Percentiles rank a stretch among this genome's conserved stretches.
Evolutionary conservation across 192 early-diverging fungal genomes (phyloP).

Genomic region (Coemansia sp.): DNA sequence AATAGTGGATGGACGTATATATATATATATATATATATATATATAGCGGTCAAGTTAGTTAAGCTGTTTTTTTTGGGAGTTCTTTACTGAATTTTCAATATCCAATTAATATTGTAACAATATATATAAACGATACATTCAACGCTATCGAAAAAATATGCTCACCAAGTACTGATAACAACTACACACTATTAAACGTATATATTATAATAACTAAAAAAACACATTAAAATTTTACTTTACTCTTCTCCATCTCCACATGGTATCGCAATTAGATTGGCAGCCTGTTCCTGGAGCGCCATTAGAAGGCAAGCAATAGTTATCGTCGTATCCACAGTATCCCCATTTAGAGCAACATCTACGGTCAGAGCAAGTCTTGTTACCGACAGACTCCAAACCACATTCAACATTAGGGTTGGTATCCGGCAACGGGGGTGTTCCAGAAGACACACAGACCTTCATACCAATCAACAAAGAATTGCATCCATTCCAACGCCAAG

Average conservation of each 20-base stretch:
- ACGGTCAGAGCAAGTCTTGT: constrained; percentile 1
- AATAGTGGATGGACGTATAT: too few species aligned
- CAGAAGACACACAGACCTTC: constrained; percentile 8
- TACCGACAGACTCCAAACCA: constrained; percentile 6
- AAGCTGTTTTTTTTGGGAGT: too few species aligned
- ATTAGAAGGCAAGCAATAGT: constrained; percentile 4
- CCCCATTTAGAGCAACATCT: constrained; percentile 12
- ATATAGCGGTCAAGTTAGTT: too few species aligned
- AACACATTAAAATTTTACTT: not conserved
- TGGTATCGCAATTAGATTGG: constrained; percentile 6
- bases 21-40: too few species aligned
- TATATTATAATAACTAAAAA: not conserved
- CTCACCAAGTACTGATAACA: too few species aligned
- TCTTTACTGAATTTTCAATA: too few species aligned
- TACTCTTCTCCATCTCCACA: not conserved
- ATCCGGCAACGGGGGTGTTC: constrained; percentile 6
- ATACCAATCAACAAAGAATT: not conserved
- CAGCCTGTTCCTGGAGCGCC: constrained; percentile 11
- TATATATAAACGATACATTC: too few species aligned
- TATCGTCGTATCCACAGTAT: constrained; percentile 6
- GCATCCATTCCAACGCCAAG: constrained; percentile 13
- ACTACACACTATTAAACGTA: too few species aligned
- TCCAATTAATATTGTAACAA: too few species aligned
- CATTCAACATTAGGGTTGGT: constrained; percentile 9
- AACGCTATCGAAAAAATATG: too few species aligned